phyloP scores from a whole-genome alignment of 2,329 filamentous ascomycete species.

The Colletotrichum nymphaeae region DNA sequence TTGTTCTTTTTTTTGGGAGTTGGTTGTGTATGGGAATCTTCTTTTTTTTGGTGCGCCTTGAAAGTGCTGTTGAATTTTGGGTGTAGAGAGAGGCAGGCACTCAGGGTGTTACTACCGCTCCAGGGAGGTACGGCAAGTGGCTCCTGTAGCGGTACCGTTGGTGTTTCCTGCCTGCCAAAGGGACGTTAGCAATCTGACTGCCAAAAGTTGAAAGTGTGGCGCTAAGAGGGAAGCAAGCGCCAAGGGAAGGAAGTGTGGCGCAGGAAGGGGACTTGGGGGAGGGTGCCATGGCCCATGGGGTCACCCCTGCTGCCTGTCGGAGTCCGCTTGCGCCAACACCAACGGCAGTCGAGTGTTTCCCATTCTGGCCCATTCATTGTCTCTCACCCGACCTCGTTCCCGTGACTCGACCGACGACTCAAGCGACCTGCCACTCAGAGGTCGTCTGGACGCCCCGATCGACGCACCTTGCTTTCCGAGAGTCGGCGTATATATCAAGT shows the following conservation, averaged over 20 bases:
- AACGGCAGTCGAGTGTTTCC: slow-evolving; percentile 26
- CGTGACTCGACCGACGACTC: slow-evolving; percentile 26
- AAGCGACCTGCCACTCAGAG: slow-evolving; percentile 18
- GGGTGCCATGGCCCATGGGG: neutral
- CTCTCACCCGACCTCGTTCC: slow-evolving; percentile 34
- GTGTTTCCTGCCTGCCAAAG: neutral
- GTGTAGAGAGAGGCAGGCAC: neutral
- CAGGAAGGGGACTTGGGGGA: neutral
- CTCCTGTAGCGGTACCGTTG: neutral
- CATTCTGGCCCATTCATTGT: slow-evolving; percentile 17
- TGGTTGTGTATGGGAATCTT: neutral
- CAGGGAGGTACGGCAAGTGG: neutral
- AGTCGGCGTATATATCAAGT: slow-evolving; percentile 14
- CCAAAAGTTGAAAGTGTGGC: slow-evolving; percentile 10
- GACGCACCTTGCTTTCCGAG: slow-evolving; percentile 6
- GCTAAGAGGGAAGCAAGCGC: neutral
- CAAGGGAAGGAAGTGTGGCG: slow-evolving; percentile 23
- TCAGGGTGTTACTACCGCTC: neutral
- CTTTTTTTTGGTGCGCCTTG: neutral
- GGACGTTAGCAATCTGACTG: neutral
- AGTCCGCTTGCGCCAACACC: slow-evolving; percentile 19
- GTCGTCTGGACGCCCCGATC: slow-evolving; percentile 2
- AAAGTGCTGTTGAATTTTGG: neutral
- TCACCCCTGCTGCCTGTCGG: slow-evolving; percentile 32
- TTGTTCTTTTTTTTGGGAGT: neutral